Base-by-base conservation (phyloP, 768 basidiomycete genomes). In the Leccinum obscurum region DNA sequence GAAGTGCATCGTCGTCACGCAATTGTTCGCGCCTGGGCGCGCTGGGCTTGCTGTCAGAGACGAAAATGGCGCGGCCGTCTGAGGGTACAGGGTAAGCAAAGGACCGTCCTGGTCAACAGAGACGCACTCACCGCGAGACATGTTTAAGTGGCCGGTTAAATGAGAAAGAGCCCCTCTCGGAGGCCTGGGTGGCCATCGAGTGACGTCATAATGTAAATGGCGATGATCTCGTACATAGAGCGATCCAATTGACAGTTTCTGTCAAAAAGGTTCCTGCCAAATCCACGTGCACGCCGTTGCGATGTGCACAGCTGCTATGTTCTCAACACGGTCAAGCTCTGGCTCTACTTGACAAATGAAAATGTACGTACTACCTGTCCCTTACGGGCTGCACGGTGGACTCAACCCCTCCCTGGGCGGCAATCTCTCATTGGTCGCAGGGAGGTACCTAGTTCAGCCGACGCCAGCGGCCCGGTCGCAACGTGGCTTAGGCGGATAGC, bases 41-140 rank as follows among this genome's bases (percentile, higher is more conserved):
- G 34, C 34, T 13, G 13, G 6, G 22, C 20, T 56, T 55, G 50
- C 52, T 44, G 22, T 68, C 59, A 4, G 64, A 55, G 35, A 32
- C 22, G 14, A 56, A 34, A 4, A 62, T 62, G 32, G 54, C 56
- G 39, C 0, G 32, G 17, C 17, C 17, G 17, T 51, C 50, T 51
- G 28, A 51, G 8, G 9, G 10, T 17, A 10, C 3, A 50, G 15
- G 4, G 26, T 51, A 17, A 51, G 9, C 4, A 17, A 26, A n/a
- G 4, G 50, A 6, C 17, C 3, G 44, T 20, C 20, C 17, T 10
- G 41, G 50, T 5, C 30, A 15, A 1, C 50, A 30, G 50, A 17
- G 7, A 51, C 28, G 8, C 26, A 17, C 50, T 30, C 50, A 30
- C 50, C 2, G 28, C 50, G 50, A 51, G 50, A 51, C 15, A 51